Evolutionary conservation across 345 rosid species (phyloP), one percentile per base, ranked within the genome.

Genomic region (Eucalyptus pauciflora): DNA sequence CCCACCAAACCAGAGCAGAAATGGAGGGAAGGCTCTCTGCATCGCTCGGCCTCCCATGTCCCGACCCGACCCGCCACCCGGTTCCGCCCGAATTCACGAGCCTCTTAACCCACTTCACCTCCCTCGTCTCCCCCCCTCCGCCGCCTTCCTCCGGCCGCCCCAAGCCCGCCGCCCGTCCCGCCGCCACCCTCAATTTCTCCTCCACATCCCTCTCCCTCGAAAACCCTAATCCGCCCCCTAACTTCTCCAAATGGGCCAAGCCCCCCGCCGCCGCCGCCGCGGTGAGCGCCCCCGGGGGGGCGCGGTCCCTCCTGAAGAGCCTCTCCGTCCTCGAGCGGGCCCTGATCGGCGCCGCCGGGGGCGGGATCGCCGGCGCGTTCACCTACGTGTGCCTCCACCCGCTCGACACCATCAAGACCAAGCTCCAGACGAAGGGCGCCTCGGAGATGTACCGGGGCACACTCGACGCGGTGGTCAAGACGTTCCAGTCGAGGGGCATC

Each of bases 361-460:
- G 99, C 31, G 98, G 99, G 45, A 92, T 97, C 76, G 98, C 99
- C 6, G 98, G 99, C 11, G 99, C 99, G 0, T 97, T 97, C 90
- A 97, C 99, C 20, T 96, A 96, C 91, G 96, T 95, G 22, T 95
- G 98, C 87, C 95, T 97, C 25, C 96, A 76, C 90, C 99, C 99
- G 3, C 94, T 97, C 25, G 99, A 97, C 89, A 94, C 98, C 24
- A 93, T 97, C 93, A 96, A 97, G 91, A 97, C 99, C 81, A 97
- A 97, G 94, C 89, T 97, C 89, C 99, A 97, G 85, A 95, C 99
- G 3, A 97, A 94, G 93, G 99, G 97, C 48, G 98, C 98, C 3
- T 93, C 99, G 45, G 91, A 94, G 91, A 60, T 96, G 43, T 97
- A 96, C 89, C 90, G 89, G 24, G 94, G 88, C 93, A 91, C 97